Evolutionary conservation across 2,329 filamentous ascomycete species (phyloP).

Genomic region (Sphaerulina vaccinii): DNA sequence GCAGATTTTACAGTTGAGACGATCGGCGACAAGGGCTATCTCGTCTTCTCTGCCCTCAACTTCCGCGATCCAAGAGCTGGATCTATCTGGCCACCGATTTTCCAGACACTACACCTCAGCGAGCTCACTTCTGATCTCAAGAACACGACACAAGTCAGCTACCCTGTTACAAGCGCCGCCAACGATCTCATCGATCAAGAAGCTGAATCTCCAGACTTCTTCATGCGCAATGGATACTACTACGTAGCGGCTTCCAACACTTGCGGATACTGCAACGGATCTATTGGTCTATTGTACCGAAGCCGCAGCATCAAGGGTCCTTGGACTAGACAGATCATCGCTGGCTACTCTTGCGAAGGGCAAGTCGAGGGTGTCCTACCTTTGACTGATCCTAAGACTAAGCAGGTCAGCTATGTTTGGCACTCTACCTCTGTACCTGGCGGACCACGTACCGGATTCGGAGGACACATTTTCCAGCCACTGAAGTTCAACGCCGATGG

Average conservation of each 20-base stretch:
- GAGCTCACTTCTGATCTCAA: constrained; percentile 22
- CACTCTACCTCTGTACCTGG: constrained; percentile 27
- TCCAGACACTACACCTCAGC: constrained; percentile 27
- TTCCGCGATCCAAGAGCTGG: constrained; percentile 26
- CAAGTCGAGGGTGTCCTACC: constrained; percentile 29
- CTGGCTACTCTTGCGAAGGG: constrained; percentile 28
- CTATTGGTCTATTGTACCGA: constrained; percentile 26
- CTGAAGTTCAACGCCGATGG: constrained; percentile 23
- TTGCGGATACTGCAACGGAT: constrained; percentile 31
- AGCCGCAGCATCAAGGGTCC: constrained; percentile 25
- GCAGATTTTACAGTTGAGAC: constrained; percentile 28
- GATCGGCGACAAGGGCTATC: constrained; percentile 23
- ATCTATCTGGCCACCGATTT: constrained; percentile 29
- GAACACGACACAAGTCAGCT: constrained; percentile 27
- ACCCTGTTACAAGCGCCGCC: constrained; percentile 21
- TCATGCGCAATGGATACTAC: constrained; percentile 21
- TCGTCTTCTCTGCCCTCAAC: constrained; percentile 30
- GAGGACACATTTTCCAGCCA: constrained; percentile 30
- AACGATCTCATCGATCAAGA: constrained; percentile 27
- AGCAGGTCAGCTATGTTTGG: constrained; percentile 24
- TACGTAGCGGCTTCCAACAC: constrained; percentile 29
- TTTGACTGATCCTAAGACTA: constrained; percentile 17
- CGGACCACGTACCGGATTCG: constrained; percentile 23
- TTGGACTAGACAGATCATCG: constrained; percentile 29
- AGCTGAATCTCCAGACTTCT: constrained; percentile 29